Conservation (phyloP, 768 basidiomycete species). For the Suillus lakei region DNA sequence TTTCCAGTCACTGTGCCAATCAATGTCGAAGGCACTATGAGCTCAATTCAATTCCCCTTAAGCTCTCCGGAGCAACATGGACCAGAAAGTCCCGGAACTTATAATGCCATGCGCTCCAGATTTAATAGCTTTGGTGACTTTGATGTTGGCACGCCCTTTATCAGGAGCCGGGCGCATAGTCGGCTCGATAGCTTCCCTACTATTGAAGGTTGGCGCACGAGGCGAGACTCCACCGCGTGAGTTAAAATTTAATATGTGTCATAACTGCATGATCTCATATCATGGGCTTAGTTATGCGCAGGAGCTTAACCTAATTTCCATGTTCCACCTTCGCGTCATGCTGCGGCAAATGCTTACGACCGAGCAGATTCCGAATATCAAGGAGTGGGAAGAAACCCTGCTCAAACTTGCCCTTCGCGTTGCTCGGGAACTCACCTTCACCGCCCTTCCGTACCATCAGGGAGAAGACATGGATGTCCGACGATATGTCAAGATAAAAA, state of each 20-base stretch:
- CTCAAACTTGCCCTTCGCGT: conserved; percentile 83
- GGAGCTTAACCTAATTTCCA: conserved; percentile 83
- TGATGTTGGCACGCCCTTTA: conserved; percentile 76
- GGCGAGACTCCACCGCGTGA: conserved; percentile 90
- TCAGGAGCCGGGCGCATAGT: conserved; percentile 85
- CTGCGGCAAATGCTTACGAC: conserved; percentile 87
- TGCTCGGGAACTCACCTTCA: conserved; percentile 84
- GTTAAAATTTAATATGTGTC: conserved; percentile 33
- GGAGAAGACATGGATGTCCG: conserved; percentile 96
- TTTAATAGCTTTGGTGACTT: conserved; percentile 77
- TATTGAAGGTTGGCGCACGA: conserved; percentile 82
- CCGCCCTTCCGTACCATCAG: conserved; percentile 67
- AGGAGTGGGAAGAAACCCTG: conserved; percentile 88
- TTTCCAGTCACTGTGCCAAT: conserved; percentile 61
- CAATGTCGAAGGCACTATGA: conserved; percentile 52
- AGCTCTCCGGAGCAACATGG: conserved; percentile 73
- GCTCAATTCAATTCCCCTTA: conserved; percentile 81
- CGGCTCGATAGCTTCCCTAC: conserved; percentile 61
- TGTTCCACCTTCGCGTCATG: conserved; percentile 90
- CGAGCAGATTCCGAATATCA: conserved; percentile 80
- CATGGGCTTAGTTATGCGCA: conserved; percentile 66
- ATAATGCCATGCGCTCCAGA: conserved; percentile 57
- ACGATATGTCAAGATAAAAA: conserved; percentile 97
- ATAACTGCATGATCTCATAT: not conserved
- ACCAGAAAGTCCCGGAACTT: conserved; percentile 59